Evolutionary conservation across 169 alveolate genomes (phyloP).

Genomic region (Babesia gibsoni): DNA sequence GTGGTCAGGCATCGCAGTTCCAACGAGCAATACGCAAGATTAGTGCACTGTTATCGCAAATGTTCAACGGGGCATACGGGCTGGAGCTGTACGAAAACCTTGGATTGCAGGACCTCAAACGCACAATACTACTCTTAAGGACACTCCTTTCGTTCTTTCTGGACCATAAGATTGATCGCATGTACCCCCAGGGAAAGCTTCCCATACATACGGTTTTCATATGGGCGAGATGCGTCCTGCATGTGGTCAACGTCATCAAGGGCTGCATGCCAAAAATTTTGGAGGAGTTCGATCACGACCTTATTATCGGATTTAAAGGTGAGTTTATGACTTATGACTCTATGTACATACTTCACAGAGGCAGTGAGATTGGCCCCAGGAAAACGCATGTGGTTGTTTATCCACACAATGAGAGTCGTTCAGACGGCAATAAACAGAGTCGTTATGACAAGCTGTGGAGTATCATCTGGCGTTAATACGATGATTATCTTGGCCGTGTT

Average conservation of each 20-base stretch:
- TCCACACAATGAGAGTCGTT: slow-evolving; percentile 1
- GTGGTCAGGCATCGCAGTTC: background rate
- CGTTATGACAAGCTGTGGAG: slow-evolving; percentile 17
- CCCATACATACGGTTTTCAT: slow-evolving; percentile 19
- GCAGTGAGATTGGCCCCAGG: background rate
- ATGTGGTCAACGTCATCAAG: slow-evolving; percentile 7
- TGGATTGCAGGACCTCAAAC: background rate
- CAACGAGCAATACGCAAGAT: background rate
- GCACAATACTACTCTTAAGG: slow-evolving; percentile 3
- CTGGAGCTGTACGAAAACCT: slow-evolving; percentile 1
- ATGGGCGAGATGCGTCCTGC: slow-evolving; percentile 40
- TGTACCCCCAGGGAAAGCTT: slow-evolving; percentile 3
- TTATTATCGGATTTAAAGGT: slow-evolving; percentile 20
- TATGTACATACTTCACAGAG: background rate
- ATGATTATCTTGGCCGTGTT: slow-evolving; percentile 12
- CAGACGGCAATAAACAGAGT: background rate
- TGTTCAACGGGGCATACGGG: slow-evolving; percentile 26
- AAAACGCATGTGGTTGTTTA: background rate
- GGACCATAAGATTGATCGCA: slow-evolving; percentile 10
- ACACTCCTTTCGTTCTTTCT: slow-evolving; percentile 10
- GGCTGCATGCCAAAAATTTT: background rate
- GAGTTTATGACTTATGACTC: background rate
- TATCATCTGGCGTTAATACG: slow-evolving; percentile 5
- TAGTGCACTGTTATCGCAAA: background rate
- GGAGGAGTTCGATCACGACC: slow-evolving; percentile 33